These are phyloP conservation scores for Neurospora sp. DNA, from an alignment of 2,329 filamentous ascomycete genomes.

Conservation along the genomic window DNA sequence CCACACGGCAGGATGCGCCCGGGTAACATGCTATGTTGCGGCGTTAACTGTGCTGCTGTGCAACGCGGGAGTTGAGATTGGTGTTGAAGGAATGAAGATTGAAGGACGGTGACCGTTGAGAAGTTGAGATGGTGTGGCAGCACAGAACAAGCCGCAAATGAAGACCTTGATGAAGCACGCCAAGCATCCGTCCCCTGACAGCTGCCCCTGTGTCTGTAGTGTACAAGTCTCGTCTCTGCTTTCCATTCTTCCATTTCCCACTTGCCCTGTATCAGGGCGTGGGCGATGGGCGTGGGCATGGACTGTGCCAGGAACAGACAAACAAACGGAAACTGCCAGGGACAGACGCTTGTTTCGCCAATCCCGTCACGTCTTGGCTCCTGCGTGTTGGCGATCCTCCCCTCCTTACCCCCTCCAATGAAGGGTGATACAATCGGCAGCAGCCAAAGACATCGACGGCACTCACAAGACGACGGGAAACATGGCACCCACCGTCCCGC, in stretches of 20 bases:
- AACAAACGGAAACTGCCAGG: neutral
- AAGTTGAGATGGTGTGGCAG: neutral
- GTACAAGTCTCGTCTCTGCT: neutral
- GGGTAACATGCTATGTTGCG: neutral
- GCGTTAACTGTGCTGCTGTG: neutral
- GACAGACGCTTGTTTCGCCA: conserved; percentile 5
- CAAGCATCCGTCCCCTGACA: neutral
- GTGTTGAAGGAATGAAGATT: neutral
- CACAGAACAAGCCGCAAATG: neutral
- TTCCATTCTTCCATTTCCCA: neutral
- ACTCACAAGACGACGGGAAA: neutral
- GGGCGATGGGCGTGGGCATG: neutral
- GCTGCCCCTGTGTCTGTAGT: neutral
- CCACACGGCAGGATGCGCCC: neutral
- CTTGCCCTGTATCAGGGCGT: neutral
- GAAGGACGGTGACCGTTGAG: neutral
- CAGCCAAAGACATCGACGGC: neutral
- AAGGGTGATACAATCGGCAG: neutral
- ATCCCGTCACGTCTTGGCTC: conserved; percentile 7
- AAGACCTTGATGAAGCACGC: neutral
- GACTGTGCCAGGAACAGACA: neutral
- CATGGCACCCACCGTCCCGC: neutral
- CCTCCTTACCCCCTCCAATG: conserved; percentile 6
- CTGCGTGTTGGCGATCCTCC: conserved; percentile 13
- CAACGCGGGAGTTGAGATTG: neutral